Evolutionary conservation across 768 basidiomycete genomes (phyloP), one percentile per base, ranked within the genome.

Genomic region (Gymnopilus dilepis): DNA sequence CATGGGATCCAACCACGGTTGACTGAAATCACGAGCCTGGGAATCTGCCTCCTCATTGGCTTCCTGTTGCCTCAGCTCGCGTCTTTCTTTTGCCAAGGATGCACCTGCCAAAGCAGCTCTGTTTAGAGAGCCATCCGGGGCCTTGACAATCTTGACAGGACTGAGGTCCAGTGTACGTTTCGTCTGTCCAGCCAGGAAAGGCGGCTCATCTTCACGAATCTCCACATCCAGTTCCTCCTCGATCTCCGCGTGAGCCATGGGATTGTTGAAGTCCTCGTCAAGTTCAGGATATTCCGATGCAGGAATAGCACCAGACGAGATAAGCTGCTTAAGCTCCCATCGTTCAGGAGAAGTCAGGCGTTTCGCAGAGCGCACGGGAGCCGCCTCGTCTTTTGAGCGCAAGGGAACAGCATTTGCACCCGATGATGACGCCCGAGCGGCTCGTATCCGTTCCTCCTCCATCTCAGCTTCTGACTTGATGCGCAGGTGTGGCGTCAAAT

Each of bases 291-390:
- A 97, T 73, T 99, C 97, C 4, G 95, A 90, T 11, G 96, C 91
- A 65, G 89, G 88, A 57, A 98, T 85, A 15, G 89, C 92, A 42
- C 97, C 97, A 30, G 95, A 97, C 0, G 97, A 92, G 58, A 99
- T 97, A 59, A 99, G 86, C 73, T 99, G 97, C 75, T 99, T 98
- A 76, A 99, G 96, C 79, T 99, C 97, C 95, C 97, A 99, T 28
- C 97, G 88, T 75, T 99, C 97, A 1, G 97, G 97, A 6, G 93
- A 95, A 1, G 96, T 96, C 59, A 99, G 79, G 15, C 97, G 86
- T 70, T 95, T 95, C 0, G 95, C 94, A 2, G 91, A 92, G 31
- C 88, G 86, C 15, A 88, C 83, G 22, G 80, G 71, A n/a, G 61
- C 84, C 45, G 61, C 84, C 45, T 80, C 76, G 65, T 83, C 72